Base-by-base conservation (phyloP, 2,329 filamentous ascomycete genomes). In the Trematosphaeria pertusa region DNA sequence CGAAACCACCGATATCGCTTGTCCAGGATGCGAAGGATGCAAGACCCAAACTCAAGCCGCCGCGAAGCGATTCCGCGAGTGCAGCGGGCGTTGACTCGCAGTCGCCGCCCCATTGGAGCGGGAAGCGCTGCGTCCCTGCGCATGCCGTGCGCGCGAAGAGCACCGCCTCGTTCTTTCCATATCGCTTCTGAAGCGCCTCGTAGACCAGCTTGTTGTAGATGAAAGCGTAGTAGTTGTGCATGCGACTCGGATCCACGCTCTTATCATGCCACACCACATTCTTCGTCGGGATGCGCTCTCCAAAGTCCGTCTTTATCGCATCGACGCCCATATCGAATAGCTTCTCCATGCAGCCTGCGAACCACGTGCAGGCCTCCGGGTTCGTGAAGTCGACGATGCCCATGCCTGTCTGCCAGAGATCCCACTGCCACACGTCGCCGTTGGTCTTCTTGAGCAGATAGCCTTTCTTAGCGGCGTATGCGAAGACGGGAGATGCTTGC, bases 191-290 rank as follows among this genome's bases (percentile, higher is more conserved):
- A 10, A 89, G 76, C 1, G 85, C 79, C 59, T 87, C 81, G 64
- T 87, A 89, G 6, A 89, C 86, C 45, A 83, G 69, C 56, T 84
- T 82, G 77, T 89, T 90, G 75, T 88, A 90, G 3, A 85, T 71
- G 62, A 87, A 86, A n/a, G 87, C 79, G 67, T 89, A 90, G 73
- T 83, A 89, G 70, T 90, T 90, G 73, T 89, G 87, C 87, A 90
- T 90, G 58, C 81, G 81, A 39, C 75, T 75, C 1, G 86, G 80
- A 57, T 89, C 85, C n/a, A 76, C 64, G 4, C 74, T 75, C 37
- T 73, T 62, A 57, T 89, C 85, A 61, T 82, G 75, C 80, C 86
- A 90, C 54, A 81, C 76, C 5, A 89, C 81, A 55, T 87, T 83
- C 37, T 80, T 76, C 4, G 80, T 81, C 0, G 87, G 87, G 43